These are phyloP conservation scores for Torulaspora delbrueckii DNA, from an alignment of 805 yeast genomes.

Conservation along the genomic window DNA sequence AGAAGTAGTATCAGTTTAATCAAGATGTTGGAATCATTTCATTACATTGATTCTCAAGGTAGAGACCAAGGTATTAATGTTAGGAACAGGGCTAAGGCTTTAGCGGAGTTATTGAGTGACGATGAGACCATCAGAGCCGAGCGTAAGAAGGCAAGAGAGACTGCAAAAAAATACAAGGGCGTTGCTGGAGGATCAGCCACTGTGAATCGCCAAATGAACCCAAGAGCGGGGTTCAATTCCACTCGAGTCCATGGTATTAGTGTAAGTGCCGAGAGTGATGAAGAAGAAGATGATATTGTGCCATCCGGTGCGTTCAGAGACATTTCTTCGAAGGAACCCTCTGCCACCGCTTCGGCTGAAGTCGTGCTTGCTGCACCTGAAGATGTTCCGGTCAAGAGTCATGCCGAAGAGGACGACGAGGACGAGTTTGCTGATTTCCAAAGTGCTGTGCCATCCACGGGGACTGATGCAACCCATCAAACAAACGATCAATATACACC, in stretches of 20 bases:
- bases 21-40: slow-evolving; percentile 87
- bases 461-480: slow-evolving; percentile 17
- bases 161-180: slow-evolving; percentile 77
- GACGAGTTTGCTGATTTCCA: slow-evolving; percentile 83
- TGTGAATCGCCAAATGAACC: slow-evolving; percentile 29
- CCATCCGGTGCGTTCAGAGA: slow-evolving; percentile 4
- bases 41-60: slow-evolving; percentile 88
- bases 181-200: slow-evolving; percentile 56
- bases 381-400: slow-evolving; percentile 21
- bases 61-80: slow-evolving; percentile 95
- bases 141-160: slow-evolving; percentile 84
- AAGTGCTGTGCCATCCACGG: slow-evolving; percentile 49
- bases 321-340: slow-evolving; percentile 8
- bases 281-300: slow-evolving; percentile 43
- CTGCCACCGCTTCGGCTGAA: slow-evolving; percentile 1
- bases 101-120: slow-evolving; percentile 66
- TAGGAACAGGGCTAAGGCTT: slow-evolving; percentile 79
- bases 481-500: slow-evolving; percentile 3
- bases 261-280: slow-evolving; percentile 39
- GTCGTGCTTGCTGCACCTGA: slow-evolving; percentile 59
- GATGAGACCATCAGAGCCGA: slow-evolving; percentile 74
- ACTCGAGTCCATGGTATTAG: slow-evolving; percentile 29
- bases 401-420: slow-evolving; percentile 37
- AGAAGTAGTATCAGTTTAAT: slow-evolving; percentile 75
- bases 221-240: slow-evolving; percentile 29